Evolutionary conservation across 2,329 filamentous ascomycete genomes (phyloP), one percentile per base, ranked within the genome.

Genomic region (Fusarium sublunatum): DNA sequence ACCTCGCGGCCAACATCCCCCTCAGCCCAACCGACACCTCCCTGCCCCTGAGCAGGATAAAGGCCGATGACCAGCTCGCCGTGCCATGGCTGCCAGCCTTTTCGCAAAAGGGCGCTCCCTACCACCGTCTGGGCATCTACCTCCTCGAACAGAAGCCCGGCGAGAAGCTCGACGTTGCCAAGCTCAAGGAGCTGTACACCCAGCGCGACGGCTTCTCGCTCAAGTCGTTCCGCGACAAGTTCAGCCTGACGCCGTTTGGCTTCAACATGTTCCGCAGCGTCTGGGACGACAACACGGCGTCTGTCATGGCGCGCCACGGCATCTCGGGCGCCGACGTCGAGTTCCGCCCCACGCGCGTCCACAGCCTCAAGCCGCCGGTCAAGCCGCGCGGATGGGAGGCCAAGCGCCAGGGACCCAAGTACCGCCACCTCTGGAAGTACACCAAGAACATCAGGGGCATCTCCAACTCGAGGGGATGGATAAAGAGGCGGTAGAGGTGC

Each of bases 281-380:
- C 65, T 98, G 93, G 92, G 95, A 99, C 76, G 91, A 95, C 58
- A 87, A 86, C 70, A 99, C 91, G 49, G 88, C 86, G n/a, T 88
- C 82, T 46, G 92, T 99, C 63, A 97, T 99, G 94, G 82, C 87
- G 73, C 86, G 91, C 70, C 86, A 91, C 68, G 87, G 86, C 58
- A 82, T 96, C 61, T 84, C 87, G 26, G 92, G 92, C 43, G 88
- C 88, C 56, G 89, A 96, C 72, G 75, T 97, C 64, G 92, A 97
- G 80, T 91, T 96, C 77, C 91, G 91, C 81, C 87, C 88, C 73
- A 90, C 90, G 79, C 91, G 88, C 72, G 84, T 94, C 59, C 85
- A 91, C 79, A 85, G 85, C 69, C 78, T 88, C 70, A 88, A 89
- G 81, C 79, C 79, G 39, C 84, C 84, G 40, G 81, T 83, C 78